phyloP scores from a whole-genome alignment of 208 protist genomes.

The Zelonia costaricensis region DNA sequence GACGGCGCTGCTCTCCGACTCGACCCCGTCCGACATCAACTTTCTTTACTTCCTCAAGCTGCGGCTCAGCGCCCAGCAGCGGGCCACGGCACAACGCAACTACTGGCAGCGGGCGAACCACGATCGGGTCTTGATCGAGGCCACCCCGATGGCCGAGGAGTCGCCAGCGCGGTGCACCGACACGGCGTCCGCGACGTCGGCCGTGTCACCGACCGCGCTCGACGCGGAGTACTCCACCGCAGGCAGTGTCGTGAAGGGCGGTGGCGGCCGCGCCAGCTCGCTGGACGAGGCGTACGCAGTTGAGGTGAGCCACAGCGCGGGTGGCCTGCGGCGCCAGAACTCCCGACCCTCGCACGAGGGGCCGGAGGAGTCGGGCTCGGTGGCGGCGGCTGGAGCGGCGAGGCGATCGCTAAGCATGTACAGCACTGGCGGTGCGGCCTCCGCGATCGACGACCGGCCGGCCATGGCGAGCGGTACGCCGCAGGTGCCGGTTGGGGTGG shows the following conservation, averaged over 20 bases:
- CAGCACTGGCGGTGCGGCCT: neutral
- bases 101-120: slow-evolving; percentile 35
- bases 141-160: no score
- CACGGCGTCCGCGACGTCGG: no score
- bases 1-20: slow-evolving; percentile 41
- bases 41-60: slow-evolving; percentile 63
- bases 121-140: neutral
- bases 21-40: slow-evolving; percentile 67
- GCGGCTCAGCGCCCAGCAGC: slow-evolving; percentile 63
- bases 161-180: neutral
- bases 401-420: neutral
- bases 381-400: neutral
- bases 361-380: neutral
- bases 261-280: no score
- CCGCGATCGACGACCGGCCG: slow-evolving; percentile 19
- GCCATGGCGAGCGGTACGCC: slow-evolving; percentile 26
- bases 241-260: no score
- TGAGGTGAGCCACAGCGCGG: no score
- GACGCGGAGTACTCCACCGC: no score
- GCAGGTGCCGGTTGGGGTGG: slow-evolving; percentile 7
- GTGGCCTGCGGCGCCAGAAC: no score
- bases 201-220: no score
- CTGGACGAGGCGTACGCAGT: no score
- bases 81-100: slow-evolving; percentile 65
- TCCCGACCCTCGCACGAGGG: no score